phyloP scores from a whole-genome alignment of 2,329 filamentous ascomycete species.

The Apiospora phragmitis region DNA sequence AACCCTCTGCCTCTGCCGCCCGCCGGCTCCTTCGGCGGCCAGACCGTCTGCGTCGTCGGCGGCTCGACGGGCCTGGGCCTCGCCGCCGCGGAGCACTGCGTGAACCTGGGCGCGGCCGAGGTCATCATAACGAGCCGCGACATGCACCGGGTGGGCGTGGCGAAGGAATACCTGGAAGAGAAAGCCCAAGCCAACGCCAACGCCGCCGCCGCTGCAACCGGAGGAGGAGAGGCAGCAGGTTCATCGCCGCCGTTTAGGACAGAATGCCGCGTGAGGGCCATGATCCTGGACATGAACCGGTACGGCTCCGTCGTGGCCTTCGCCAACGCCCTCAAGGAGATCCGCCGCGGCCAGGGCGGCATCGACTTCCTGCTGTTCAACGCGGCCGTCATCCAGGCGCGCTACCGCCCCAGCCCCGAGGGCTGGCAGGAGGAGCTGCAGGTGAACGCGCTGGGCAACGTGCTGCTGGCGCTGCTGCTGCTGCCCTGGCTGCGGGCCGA shows the following conservation, averaged over 20 bases:
- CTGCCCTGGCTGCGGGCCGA: slow-evolving; percentile 4
- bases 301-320: background rate
- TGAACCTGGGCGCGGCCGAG: slow-evolving; percentile 8
- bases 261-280: background rate
- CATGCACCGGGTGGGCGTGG: background rate
- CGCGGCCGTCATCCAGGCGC: background rate
- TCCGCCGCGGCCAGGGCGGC: background rate
- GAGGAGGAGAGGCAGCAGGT: background rate
- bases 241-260: background rate
- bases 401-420: background rate
- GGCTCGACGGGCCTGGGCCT: slow-evolving; percentile 6
- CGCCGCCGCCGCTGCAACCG: background rate
- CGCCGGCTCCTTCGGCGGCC: background rate
- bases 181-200: background rate
- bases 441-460: slow-evolving; percentile 9
- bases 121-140: slow-evolving; percentile 10
- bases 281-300: background rate
- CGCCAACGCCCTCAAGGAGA: background rate
- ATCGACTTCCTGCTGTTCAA: slow-evolving; percentile 3
- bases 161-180: background rate
- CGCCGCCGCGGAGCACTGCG: slow-evolving; percentile 10
- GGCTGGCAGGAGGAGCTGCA: slow-evolving; percentile 3
- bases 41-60: slow-evolving; percentile 2
- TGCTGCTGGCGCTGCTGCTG: background rate
- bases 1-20: background rate